Evolutionary conservation across 208 protist genomes (phyloP), one percentile per base, ranked within the genome.

Genomic region (Tritrichomonas musculus): DNA sequence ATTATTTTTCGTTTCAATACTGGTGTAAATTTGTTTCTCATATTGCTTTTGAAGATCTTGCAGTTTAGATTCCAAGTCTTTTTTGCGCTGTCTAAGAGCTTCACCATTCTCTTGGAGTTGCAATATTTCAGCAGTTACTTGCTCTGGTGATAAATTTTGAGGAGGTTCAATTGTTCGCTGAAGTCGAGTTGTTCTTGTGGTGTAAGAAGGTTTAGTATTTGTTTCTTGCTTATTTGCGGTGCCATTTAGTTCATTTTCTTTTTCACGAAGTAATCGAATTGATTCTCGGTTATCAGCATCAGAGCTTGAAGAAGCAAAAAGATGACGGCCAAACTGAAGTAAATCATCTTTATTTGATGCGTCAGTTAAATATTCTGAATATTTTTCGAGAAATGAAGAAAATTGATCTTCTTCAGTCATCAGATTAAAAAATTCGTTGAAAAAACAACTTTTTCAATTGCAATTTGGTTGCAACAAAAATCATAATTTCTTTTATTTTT

Each of bases 321-420:
- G 25, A 33, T 49, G 33, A 22, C 47, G 8, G 0, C 77, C 77
- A 33, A 88, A 57, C 20, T 20, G n/a, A 88, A 88, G 77, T 22
- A 88, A 47, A 4, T 88, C 77, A 57, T 88, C 77, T 57, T 88
- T 88, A 27, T 88, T 88, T 2, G 77, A 57, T 39, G 77, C 47
- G 57, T 88, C 77, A 33, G 77, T 88, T 88, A 88, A 88, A 88
- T 55, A 88, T 17, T 88, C 77, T 27, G 77, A 88, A 88, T 88
- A 88, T 60, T 88, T 88, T 60, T 88, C 77, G 2, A 88, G 77
- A 57, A 88, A 47, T 57, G 41, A 20, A 13, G 77, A 88, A 88
- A 88, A 88, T 60, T 60, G 53, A 60, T 60, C 53, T 60, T 60
- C 53, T 60, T 60, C 53, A 22, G 11, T 17, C 53, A 60, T 60